These are phyloP conservation scores for Pulveroboletus sp. DNA, from an alignment of 768 basidiomycete species.

Conservation along the genomic window DNA sequence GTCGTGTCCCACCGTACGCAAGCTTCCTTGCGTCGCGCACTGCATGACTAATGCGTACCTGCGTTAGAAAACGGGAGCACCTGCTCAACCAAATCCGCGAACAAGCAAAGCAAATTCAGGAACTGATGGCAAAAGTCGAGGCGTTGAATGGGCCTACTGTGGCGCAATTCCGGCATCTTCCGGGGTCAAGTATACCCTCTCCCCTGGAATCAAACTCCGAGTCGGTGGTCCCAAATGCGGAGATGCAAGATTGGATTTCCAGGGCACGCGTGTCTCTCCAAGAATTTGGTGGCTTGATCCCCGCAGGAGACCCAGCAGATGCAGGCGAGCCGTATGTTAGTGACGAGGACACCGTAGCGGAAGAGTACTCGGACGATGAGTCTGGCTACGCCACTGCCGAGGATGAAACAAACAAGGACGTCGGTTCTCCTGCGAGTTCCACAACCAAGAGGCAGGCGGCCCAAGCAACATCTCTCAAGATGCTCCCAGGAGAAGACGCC, in stretches of 20 bases:
- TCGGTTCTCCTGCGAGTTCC: constrained; percentile 29
- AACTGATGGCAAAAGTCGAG: constrained; percentile 67
- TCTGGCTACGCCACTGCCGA: constrained; percentile 25
- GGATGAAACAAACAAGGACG: constrained; percentile 19
- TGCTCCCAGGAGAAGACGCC: constrained; percentile 55
- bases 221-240: constrained; percentile 40
- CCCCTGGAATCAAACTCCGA: constrained; percentile 24
- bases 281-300: constrained; percentile 65
- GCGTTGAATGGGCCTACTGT: constrained; percentile 31
- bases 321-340: constrained; percentile 35
- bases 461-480: constrained; percentile 43
- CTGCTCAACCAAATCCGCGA: constrained; percentile 72
- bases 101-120: constrained; percentile 68
- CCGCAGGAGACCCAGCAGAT: constrained; percentile 54
- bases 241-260: constrained; percentile 72
- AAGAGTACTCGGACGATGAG: constrained; percentile 35
- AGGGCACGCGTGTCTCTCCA: constrained; percentile 66
- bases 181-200: constrained; percentile 24
- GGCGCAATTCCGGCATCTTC: constrained; percentile 35
- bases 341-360: constrained; percentile 35
- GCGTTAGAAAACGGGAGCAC: constrained; percentile 67
- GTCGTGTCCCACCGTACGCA: constrained; percentile 71
- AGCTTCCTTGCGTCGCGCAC: background rate
- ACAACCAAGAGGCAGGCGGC: constrained; percentile 37
- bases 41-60: background rate